Conservation (phyloP, 192 early-diverging fungal species). For the Coemansia sp. region DNA sequence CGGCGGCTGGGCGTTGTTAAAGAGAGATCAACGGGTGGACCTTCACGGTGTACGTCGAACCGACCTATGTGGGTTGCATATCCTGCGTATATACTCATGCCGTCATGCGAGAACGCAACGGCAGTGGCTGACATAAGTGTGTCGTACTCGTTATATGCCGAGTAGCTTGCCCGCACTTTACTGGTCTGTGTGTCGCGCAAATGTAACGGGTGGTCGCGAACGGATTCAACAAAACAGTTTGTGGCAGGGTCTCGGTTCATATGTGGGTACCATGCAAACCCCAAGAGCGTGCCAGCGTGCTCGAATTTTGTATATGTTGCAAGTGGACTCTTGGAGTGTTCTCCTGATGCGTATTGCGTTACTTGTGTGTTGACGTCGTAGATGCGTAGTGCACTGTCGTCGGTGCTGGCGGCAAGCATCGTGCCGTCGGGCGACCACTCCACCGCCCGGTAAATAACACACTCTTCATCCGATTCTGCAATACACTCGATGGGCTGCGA, state of each 20-base stretch:
- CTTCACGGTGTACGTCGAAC: conserved; percentile 70
- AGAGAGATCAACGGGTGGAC: conserved; percentile 50
- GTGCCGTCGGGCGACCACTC: conserved; percentile 53
- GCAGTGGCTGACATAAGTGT: conserved; percentile 66
- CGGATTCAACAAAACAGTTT: conserved; percentile 63
- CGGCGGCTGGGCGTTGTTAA: conserved; percentile 63
- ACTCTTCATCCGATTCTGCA: conserved; percentile 10
- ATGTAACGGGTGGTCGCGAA: conserved; percentile 75
- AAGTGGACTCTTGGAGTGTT: not conserved
- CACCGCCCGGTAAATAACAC: conserved; percentile 12
- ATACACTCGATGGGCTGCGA: conserved; percentile 7
- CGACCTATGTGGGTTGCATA: conserved; percentile 66
- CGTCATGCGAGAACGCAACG: conserved; percentile 68
- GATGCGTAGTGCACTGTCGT: conserved; percentile 28
- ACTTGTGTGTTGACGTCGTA: conserved; percentile 14
- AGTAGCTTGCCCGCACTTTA: conserved; percentile 66
- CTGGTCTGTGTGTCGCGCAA: conserved; percentile 63
- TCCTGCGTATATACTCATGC: conserved; percentile 66
- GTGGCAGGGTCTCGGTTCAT: conserved; percentile 55
- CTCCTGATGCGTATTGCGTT: not conserved
- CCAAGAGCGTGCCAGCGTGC: conserved; percentile 25
- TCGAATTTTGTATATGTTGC: not conserved
- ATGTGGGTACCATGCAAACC: conserved; percentile 43
- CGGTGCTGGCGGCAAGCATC: conserved; percentile 23
- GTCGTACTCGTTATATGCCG: conserved; percentile 65